phyloP scores from a whole-genome alignment of 129 eudicot species.

The Flaveria bidentis region DNA sequence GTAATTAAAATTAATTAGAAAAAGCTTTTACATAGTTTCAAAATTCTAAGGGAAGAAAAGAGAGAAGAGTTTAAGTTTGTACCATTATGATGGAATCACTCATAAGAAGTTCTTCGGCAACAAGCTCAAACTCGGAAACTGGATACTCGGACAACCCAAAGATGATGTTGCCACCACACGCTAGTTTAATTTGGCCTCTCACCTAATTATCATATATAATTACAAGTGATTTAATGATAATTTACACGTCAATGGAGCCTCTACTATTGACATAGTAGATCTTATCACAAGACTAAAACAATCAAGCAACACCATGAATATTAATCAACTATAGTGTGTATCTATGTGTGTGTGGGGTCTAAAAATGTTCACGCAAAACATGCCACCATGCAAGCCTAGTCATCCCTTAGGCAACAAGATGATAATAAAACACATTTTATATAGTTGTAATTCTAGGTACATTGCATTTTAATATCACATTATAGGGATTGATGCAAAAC shows the following conservation, averaged over 20 bases:
- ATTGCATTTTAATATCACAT: neutral
- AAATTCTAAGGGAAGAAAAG: neutral
- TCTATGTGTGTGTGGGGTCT: neutral
- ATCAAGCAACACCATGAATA: slow-evolving; percentile 8
- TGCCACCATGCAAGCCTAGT: slow-evolving; percentile 24
- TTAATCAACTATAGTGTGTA: neutral
- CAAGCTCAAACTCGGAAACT: slow-evolving; percentile 90
- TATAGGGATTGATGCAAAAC: neutral
- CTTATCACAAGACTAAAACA: neutral
- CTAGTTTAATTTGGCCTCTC: slow-evolving; percentile 90
- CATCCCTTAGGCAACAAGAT: slow-evolving; percentile 12
- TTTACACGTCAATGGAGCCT: neutral
- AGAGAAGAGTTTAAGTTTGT: slow-evolving; percentile 1
- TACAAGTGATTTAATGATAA: neutral
- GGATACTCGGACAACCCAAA: slow-evolving; percentile 81
- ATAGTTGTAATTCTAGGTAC: neutral
- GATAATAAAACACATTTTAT: neutral
- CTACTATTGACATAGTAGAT: neutral
- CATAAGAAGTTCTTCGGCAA: slow-evolving; percentile 95
- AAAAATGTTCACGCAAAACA: slow-evolving; percentile 4
- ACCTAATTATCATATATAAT: slow-evolving; percentile 48
- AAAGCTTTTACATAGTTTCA: neutral
- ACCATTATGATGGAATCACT: slow-evolving; percentile 86
- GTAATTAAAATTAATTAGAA: neutral
- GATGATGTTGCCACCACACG: slow-evolving; percentile 70